Percentiles rank a stretch among this genome's conserved stretches.
These are phyloP conservation scores for Psidium friedrichsthalianum DNA, from an alignment of 345 rosid genomes.

Conservation along the genomic window DNA sequence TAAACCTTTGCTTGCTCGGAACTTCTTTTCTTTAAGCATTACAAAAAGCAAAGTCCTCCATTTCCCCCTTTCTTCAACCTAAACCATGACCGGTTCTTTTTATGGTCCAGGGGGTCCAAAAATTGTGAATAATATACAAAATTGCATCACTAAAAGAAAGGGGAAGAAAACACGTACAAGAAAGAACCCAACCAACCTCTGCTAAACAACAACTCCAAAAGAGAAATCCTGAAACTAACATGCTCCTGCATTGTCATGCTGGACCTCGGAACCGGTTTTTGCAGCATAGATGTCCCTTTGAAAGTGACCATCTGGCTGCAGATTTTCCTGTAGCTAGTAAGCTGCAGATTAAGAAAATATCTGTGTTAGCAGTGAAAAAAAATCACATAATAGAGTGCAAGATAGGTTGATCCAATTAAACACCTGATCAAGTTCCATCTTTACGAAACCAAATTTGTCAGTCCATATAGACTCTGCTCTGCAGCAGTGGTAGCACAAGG, in stretches of 20 bases:
- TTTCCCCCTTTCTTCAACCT: not conserved
- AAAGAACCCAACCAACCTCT: not conserved
- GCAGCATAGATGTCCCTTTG: constrained; percentile 18
- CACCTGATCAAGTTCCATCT: constrained; percentile 23
- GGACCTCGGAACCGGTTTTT: constrained; percentile 3
- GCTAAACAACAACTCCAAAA: not conserved
- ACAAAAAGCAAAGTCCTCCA: not conserved
- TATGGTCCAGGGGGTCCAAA: not conserved
- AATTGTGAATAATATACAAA: not conserved
- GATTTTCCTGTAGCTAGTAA: constrained; percentile 6
- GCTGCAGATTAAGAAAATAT: not conserved
- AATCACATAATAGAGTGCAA: not conserved
- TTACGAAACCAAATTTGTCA: constrained; percentile 28
- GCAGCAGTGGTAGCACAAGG: constrained; percentile 39
- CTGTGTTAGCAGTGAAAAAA: not conserved
- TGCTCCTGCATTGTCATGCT: not conserved
- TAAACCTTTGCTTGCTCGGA: not conserved
- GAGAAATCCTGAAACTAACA: not conserved
- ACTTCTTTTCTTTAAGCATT: not conserved
- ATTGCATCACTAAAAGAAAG: not conserved
- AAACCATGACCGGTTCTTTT: not conserved
- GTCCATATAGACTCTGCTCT: constrained; percentile 42
- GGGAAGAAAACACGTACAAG: not conserved
- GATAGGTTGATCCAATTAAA: not conserved
- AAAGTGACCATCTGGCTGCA: constrained; percentile 18